Conservation (phyloP, 1,284 basidiomycete species). For the Somion occarium region DNA sequence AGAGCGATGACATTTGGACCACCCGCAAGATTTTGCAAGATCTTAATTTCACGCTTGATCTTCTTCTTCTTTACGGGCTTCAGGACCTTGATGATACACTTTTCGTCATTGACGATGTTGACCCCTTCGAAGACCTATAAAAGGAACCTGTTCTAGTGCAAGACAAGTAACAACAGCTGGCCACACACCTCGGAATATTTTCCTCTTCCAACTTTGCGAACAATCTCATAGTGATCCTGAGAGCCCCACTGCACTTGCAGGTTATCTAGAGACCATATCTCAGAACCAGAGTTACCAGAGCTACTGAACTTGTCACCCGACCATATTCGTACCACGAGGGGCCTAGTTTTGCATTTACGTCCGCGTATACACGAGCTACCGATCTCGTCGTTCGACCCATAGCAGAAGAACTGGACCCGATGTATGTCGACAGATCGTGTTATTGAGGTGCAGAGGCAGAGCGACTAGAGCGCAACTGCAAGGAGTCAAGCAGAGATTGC, state of each 20-base stretch:
- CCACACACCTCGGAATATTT: constrained; percentile 88
- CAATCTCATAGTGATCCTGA: constrained; percentile 98
- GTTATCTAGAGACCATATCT: constrained; percentile 56
- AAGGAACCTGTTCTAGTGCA: constrained; percentile 13
- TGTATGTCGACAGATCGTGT: neutral
- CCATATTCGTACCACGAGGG: constrained; percentile 82
- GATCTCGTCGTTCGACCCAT: constrained; percentile 71
- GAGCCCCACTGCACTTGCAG: constrained; percentile 92
- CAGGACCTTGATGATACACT: constrained; percentile 98
- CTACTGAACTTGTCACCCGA: constrained; percentile 22
- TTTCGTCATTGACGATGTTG: constrained; percentile 89
- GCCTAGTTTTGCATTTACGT: constrained; percentile 69
- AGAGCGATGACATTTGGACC: constrained; percentile 90
- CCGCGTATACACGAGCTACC: constrained; percentile 69
- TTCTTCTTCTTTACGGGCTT: constrained; percentile 99
- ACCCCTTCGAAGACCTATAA: constrained; percentile 92
- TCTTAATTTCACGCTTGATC: constrained; percentile 99
- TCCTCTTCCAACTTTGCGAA: constrained; percentile 93
- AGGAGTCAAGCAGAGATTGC: constrained; percentile 1
- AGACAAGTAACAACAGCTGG: constrained; percentile 7
- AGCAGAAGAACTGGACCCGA: constrained; percentile 2
- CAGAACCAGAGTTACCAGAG: constrained; percentile 16
- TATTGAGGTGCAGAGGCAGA: neutral
- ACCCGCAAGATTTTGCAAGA: constrained; percentile 93
- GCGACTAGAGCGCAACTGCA: neutral